phyloP scores from a whole-genome alignment of 2,329 filamentous ascomycete genomes.

The Colletotrichum echinochloae region DNA sequence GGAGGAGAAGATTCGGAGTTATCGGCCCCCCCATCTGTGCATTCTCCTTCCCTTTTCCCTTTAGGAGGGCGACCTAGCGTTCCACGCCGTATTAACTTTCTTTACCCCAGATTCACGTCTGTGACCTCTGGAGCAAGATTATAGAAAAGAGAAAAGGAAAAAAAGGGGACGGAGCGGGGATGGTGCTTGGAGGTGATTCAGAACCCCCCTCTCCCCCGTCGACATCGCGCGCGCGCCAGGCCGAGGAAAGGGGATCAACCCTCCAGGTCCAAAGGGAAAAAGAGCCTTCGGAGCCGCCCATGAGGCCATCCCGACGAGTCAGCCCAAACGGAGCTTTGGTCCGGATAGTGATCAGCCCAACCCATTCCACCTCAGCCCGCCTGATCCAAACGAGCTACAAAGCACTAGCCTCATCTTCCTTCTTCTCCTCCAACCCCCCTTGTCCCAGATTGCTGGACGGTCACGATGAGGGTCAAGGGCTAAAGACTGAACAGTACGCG shows the following conservation, averaged over 20 bases:
- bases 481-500: slow-evolving; percentile 31
- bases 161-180: not conserved
- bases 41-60: too few species aligned
- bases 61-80: not conserved
- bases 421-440: not conserved
- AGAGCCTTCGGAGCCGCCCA: not conserved
- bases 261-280: not conserved
- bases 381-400: not conserved
- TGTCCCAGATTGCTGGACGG: not conserved
- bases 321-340: slow-evolving; percentile 10
- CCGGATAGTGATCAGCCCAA: slow-evolving; percentile 17
- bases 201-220: not conserved
- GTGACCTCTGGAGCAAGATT: not conserved
- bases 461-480: not conserved
- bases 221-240: not conserved
- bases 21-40: not conserved
- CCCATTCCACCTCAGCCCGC: not conserved
- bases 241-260: not conserved
- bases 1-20: not conserved
- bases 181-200: not conserved
- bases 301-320: slow-evolving; percentile 10
- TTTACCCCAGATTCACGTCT: slow-evolving; percentile 25
- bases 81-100: slow-evolving; percentile 2
- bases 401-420: not conserved
- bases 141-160: not conserved